Evolutionary conservation across 78 protist genomes (phyloP).

Genomic region (Protostelium mycophagum): DNA sequence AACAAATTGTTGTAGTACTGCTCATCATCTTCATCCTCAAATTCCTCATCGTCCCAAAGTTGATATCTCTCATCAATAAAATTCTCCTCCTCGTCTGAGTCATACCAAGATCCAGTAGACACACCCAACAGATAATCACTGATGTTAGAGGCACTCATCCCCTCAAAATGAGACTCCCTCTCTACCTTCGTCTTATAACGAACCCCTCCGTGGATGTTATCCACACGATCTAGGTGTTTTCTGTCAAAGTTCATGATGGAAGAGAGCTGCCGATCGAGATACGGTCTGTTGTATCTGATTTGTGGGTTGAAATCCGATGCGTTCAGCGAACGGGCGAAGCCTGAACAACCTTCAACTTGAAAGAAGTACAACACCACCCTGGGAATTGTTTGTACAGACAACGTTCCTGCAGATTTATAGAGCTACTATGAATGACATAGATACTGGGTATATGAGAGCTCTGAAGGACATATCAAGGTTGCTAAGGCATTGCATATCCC

Average conservation of each 20-base stretch:
- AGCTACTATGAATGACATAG: too few relatives aligned
- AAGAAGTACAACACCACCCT: too few relatives aligned
- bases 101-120: neutral
- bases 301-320: too few relatives aligned
- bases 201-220: neutral
- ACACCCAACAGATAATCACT: neutral
- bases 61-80: neutral
- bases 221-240: neutral
- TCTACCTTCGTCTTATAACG: neutral
- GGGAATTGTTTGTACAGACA: too few relatives aligned
- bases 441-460: too few relatives aligned
- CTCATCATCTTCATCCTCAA: neutral
- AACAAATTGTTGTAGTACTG: neutral
- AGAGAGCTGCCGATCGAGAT: too few relatives aligned
- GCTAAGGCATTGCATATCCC: too few relatives aligned
- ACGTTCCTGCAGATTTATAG: too few relatives aligned
- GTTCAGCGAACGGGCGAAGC: too few relatives aligned
- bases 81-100: neutral
- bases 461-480: too few relatives aligned
- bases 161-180: neutral
- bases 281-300: too few relatives aligned
- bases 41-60: neutral
- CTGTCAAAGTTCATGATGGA: neutral
- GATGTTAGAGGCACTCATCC: neutral
- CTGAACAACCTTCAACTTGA: too few relatives aligned